Percentiles rank a stretch among this genome's conserved stretches.
These are phyloP conservation scores for Pyrenophora seminiperda DNA, from an alignment of 2,329 filamentous ascomycete genomes.

Conservation along the genomic window DNA sequence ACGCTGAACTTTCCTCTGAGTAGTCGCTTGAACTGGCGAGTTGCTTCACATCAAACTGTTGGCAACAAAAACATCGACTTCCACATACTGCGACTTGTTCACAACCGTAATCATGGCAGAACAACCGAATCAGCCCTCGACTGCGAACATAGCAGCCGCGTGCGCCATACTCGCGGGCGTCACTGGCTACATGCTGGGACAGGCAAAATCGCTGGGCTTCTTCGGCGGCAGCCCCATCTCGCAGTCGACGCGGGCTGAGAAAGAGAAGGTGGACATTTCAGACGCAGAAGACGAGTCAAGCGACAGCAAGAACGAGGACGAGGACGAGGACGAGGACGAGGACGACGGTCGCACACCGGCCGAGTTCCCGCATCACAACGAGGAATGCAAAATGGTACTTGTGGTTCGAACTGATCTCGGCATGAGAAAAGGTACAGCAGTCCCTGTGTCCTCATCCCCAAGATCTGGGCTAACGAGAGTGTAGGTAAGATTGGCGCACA, in stretches of 20 bases:
- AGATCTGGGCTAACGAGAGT: background rate
- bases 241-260: conserved; percentile 19
- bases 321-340: conserved; percentile 31
- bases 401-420: conserved; percentile 92
- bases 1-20: background rate
- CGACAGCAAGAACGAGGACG: conserved; percentile 30
- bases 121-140: conserved; percentile 55
- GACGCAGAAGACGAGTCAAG: conserved; percentile 40
- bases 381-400: conserved; percentile 93
- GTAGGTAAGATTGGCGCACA: conserved; percentile 96
- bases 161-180: conserved; percentile 76
- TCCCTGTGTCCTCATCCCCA: background rate
- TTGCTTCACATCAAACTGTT: background rate
- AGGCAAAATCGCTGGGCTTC: conserved; percentile 71
- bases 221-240: conserved; percentile 62
- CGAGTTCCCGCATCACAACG: conserved; percentile 59
- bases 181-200: conserved; percentile 74
- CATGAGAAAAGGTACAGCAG: conserved; percentile 84
- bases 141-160: conserved; percentile 67
- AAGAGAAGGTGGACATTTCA: conserved; percentile 20
- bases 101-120: conserved; percentile 28
- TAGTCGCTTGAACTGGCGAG: background rate
- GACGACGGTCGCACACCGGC: conserved; percentile 43
- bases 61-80: background rate
- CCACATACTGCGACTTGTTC: background rate